Base-by-base conservation (phyloP, 768 basidiomycete species). In the Trametes cingulata region DNA sequence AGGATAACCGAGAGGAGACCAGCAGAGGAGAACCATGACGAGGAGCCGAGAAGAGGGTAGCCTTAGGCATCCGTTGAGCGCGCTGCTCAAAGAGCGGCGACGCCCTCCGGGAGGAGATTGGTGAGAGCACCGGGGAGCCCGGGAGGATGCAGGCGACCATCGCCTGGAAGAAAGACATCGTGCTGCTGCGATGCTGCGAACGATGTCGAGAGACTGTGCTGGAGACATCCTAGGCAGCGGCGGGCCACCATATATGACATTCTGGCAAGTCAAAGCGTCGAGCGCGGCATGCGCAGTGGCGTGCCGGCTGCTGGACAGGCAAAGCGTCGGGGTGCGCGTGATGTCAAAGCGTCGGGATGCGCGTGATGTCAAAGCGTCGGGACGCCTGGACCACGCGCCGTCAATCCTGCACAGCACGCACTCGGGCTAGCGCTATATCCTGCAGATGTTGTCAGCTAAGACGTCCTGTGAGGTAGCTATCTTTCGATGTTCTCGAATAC, bases 281-380 rank as follows among this genome's bases (percentile, higher is more conserved):
- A 27, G 13, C 10, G 3, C 36, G 20, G 8, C 19, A 35, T 39
- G 49, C 5, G 35, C 49, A 5, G n/a, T 27, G 17, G 33, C 24
- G 48, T 35, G 48, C 17, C 29, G 49, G 49, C 49, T 14, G 20
- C 19, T 51, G 19, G 37, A 5, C 20, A 36, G 24, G 39, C 51
- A 52, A 52, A 52, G 51, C 51, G 51, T 52, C 51, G 51, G 51
- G 51, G 13, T 39, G 36, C 37, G 20, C 36, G 54, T 43, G 36
- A 56, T n/a, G 33, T 36, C 55, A 36, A 56, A 36, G 46, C 35
- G 33, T 24, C 22, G 20, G 12, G 51, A 14, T 39, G 36, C 37
- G 20, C 36, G 54, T 43, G 36, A 56, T n/a, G 33, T 36, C 55
- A 36, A 56, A 36, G 46, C 35, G 33, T 24, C 22, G 20, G 36